These are phyloP conservation scores for Balakata baccata DNA, from an alignment of 345 rosid species.

Conservation along the genomic window DNA sequence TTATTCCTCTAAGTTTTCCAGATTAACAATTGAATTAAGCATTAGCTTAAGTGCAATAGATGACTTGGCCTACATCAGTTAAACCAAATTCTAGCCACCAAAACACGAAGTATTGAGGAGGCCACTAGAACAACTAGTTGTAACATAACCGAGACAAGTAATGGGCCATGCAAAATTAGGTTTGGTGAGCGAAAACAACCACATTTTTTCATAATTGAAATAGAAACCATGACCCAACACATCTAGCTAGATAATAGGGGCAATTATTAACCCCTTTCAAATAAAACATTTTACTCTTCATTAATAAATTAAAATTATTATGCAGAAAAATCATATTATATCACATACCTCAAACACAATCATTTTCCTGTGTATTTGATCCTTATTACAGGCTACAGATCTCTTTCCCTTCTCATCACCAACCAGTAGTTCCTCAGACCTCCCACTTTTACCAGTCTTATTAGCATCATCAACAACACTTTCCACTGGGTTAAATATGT, in stretches of 20 bases:
- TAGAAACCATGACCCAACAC: too few species aligned
- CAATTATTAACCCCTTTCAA: too few species aligned
- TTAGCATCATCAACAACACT: slow-evolving; percentile 52
- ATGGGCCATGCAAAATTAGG: background rate
- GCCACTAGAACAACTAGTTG: background rate
- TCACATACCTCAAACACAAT: slow-evolving; percentile 70
- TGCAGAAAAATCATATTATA: slow-evolving; percentile 8
- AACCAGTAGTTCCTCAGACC: slow-evolving; percentile 52
- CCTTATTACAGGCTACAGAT: slow-evolving; percentile 75
- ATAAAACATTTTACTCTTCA: too few species aligned
- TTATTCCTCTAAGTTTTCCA: too few species aligned
- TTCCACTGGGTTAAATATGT: slow-evolving; percentile 62
- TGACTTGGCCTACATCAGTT: background rate
- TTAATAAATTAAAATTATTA: background rate
- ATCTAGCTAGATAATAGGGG: too few species aligned
- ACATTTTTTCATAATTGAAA: too few species aligned
- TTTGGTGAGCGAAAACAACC: background rate
- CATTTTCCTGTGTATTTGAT: slow-evolving; percentile 87
- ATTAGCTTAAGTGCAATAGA: background rate
- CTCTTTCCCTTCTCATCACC: slow-evolving; percentile 83
- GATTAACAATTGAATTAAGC: background rate
- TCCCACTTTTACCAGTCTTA: slow-evolving; percentile 46
- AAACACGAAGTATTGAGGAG: background rate
- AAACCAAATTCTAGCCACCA: background rate
- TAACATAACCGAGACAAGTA: background rate